Conservation (phyloP, 768 basidiomycete species). For the Amyloporia xantha region DNA sequence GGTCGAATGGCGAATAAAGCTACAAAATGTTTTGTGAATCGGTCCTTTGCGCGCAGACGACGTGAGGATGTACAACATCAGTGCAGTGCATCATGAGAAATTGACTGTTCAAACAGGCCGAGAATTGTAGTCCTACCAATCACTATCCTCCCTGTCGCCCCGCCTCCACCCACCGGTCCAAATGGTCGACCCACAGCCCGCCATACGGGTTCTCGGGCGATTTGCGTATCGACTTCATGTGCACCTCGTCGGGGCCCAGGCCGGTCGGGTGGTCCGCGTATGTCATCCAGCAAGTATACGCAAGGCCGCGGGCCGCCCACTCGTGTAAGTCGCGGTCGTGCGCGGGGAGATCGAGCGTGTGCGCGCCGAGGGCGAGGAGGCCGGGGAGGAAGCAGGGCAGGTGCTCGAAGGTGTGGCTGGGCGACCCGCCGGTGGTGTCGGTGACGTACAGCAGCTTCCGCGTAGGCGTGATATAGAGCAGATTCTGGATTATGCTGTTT, state of each 20-base stretch:
- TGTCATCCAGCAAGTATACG: constrained; percentile 63
- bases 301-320: constrained; percentile 74
- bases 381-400: constrained; percentile 79
- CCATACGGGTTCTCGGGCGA: constrained; percentile 8
- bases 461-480: constrained; percentile 60
- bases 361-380: constrained; percentile 64
- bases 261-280: constrained; percentile 70
- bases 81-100: too few relatives aligned
- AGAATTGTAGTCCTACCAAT: too few relatives aligned
- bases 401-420: constrained; percentile 61
- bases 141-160: constrained; percentile 23
- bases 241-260: constrained; percentile 59
- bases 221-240: constrained; percentile 10
- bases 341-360: constrained; percentile 52
- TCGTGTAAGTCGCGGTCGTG: constrained; percentile 46
- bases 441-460: constrained; percentile 71
- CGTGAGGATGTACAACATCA: too few relatives aligned
- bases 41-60: too few relatives aligned
- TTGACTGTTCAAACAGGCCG: too few relatives aligned
- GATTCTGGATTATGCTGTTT: constrained; percentile 51
- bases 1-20: too few relatives aligned
- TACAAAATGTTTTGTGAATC: too few relatives aligned
- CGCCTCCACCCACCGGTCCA: constrained; percentile 34
- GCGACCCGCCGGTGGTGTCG: constrained; percentile 31
- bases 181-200: constrained; percentile 33